These are phyloP conservation scores for Bipolaris zeicola DNA, from an alignment of 2,329 filamentous ascomycete genomes.

Conservation along the genomic window DNA sequence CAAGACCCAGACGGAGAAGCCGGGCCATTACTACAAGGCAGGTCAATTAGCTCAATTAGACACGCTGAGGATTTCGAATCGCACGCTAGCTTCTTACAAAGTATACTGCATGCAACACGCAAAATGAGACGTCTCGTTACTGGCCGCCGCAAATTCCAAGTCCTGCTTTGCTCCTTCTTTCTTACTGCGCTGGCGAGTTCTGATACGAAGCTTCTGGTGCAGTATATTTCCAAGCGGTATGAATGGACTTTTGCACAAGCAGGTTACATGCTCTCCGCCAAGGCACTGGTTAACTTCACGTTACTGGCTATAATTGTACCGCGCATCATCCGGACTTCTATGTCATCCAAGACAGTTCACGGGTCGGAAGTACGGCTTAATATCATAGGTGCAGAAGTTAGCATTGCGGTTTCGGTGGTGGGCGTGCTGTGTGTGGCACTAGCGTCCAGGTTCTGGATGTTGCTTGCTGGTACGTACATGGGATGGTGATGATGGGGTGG, in stretches of 20 bases:
- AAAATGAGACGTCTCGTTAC: constrained; percentile 27
- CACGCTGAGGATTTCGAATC: constrained; percentile 36
- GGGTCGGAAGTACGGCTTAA: constrained; percentile 40
- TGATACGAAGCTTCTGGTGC: constrained; percentile 46
- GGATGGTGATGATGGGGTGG: no score
- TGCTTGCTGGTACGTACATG: constrained; percentile 32
- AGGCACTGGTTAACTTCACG: constrained; percentile 45
- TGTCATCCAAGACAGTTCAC: constrained; percentile 27
- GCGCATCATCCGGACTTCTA: constrained; percentile 38
- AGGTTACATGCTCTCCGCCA: constrained; percentile 47
- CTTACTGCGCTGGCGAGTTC: constrained; percentile 47
- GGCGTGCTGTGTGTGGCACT: constrained; percentile 44
- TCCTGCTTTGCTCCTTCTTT: constrained; percentile 42
- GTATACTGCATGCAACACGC: constrained; percentile 18
- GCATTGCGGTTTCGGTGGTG: constrained; percentile 41
- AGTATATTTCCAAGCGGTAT: constrained; percentile 49
- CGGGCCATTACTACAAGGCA: constrained; percentile 30
- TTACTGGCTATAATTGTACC: constrained; percentile 44
- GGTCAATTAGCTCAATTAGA: constrained; percentile 5
- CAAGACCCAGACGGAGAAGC: constrained; percentile 21
- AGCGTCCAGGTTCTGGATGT: constrained; percentile 40
- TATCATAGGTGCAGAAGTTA: constrained; percentile 38
- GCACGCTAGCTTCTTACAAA: constrained; percentile 18
- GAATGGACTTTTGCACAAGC: constrained; percentile 47
- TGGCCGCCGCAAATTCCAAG: constrained; percentile 42